Conservation (phyloP, 2,329 filamentous ascomycete genomes). For the Alternaria sp. region DNA sequence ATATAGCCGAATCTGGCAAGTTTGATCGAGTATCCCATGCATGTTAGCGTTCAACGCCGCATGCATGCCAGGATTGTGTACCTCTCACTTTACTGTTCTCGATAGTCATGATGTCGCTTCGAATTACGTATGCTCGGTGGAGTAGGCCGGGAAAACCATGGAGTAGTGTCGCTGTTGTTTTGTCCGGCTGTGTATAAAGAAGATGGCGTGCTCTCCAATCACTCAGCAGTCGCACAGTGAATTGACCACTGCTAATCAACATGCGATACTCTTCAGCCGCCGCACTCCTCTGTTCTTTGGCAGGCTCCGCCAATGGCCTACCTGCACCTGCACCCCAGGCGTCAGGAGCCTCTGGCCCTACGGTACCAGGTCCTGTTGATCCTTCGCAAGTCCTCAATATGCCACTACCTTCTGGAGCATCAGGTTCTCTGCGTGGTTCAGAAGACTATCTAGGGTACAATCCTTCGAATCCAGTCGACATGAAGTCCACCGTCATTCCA, state of each 20-base stretch:
- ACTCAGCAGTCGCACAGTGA: too few relatives aligned
- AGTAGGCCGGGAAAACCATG: background rate
- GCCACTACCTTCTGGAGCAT: conserved; percentile 40
- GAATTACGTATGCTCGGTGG: background rate
- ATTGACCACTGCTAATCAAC: background rate
- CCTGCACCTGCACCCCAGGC: conserved; percentile 14
- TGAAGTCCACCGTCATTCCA: conserved; percentile 44
- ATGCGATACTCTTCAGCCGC: conserved; percentile 7
- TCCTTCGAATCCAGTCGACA: conserved; percentile 42
- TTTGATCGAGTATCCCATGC: background rate
- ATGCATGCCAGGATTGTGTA: background rate
- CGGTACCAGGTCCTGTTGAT: conserved; percentile 14
- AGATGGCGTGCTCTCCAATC: too few relatives aligned
- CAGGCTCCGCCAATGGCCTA: conserved; percentile 14
- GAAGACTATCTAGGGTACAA: conserved; percentile 45
- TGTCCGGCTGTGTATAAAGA: background rate
- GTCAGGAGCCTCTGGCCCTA: conserved; percentile 1
- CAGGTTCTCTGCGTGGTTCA: conserved; percentile 48
- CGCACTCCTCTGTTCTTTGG: background rate
- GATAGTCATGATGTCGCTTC: conserved; percentile 7
- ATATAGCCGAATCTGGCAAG: background rate
- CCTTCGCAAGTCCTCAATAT: conserved; percentile 15
- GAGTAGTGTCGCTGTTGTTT: background rate
- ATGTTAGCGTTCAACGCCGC: background rate
- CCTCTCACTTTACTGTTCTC: background rate